Conservation (phyloP, 306 rosid genomes). For the Cucumis melo region DNA sequence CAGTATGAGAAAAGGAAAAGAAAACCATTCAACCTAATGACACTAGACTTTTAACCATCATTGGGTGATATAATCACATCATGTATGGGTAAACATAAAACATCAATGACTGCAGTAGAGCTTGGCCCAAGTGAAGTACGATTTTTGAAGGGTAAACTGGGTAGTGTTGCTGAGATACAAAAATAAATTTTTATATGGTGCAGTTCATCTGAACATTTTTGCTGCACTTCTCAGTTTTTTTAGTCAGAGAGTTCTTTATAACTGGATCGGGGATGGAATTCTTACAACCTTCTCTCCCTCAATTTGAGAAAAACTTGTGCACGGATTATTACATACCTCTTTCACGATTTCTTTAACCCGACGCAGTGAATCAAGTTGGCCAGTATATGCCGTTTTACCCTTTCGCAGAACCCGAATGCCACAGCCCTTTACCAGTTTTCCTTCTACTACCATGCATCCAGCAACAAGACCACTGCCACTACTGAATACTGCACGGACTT, state of each 20-base stretch:
- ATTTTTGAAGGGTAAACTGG: neutral
- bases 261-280: neutral
- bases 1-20: neutral
- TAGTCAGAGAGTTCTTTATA: neutral
- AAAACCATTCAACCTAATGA: neutral
- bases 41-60: neutral
- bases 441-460: slow-evolving; percentile 84
- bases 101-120: neutral
- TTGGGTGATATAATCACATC: neutral
- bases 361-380: slow-evolving; percentile 71
- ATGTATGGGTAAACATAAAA: neutral
- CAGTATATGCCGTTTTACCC: slow-evolving; percentile 46
- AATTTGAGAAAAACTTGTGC: slow-evolving; percentile 4
- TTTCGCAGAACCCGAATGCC: slow-evolving; percentile 69
- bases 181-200: neutral
- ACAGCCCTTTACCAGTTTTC: slow-evolving; percentile 61
- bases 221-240: neutral
- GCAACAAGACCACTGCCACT: slow-evolving; percentile 95
- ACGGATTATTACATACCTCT: slow-evolving; percentile 42
- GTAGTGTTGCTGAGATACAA: neutral
- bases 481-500: slow-evolving; percentile 75
- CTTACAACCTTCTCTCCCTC: neutral
- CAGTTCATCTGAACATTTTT: neutral
- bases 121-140: neutral
- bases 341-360: slow-evolving; percentile 84